Evolutionary conservation across 768 basidiomycete species (phyloP).

Genomic region (Boletus speciosus): DNA sequence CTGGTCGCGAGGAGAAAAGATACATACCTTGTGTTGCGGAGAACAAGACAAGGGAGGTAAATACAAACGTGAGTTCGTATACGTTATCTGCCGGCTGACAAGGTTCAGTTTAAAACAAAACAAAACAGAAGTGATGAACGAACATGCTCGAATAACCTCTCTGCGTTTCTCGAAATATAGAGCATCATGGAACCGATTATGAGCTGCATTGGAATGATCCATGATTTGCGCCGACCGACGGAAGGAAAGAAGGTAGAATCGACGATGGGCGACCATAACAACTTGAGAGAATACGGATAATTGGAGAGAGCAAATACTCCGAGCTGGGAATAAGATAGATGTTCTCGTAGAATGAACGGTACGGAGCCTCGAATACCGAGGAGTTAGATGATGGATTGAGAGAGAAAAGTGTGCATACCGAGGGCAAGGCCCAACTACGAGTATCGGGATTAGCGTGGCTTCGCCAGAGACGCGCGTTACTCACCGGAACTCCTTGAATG

Average conservation of each 20-base stretch:
- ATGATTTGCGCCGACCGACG: slow-evolving; percentile 93
- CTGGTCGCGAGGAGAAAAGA: background rate
- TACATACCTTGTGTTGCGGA: slow-evolving; percentile 91
- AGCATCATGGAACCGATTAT: slow-evolving; percentile 84
- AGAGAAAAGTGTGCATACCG: slow-evolving; percentile 40
- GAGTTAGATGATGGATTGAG: slow-evolving; percentile 3
- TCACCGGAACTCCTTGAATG: slow-evolving; percentile 87
- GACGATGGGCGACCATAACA: slow-evolving; percentile 96
- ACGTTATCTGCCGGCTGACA: slow-evolving; percentile 79
- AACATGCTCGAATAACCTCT: slow-evolving; percentile 78
- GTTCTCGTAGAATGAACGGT: slow-evolving; percentile 92
- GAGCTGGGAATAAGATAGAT: slow-evolving; percentile 95
- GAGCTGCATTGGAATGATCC: slow-evolving; percentile 97
- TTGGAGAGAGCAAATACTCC: slow-evolving; percentile 90
- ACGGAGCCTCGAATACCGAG: slow-evolving; percentile 65
- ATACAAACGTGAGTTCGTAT: slow-evolving; percentile 71
- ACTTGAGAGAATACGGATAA: slow-evolving; percentile 95
- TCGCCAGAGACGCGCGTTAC: slow-evolving; percentile 28
- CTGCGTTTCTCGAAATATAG: slow-evolving; percentile 69
- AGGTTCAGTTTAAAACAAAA: slow-evolving; percentile 9
- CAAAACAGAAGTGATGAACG: slow-evolving; percentile 12
- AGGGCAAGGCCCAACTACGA: slow-evolving; percentile 82
- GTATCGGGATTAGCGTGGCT: slow-evolving; percentile 4
- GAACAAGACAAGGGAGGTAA: slow-evolving; percentile 87
- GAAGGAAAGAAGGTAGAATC: slow-evolving; percentile 82